Percentiles rank a stretch among this genome's conserved stretches.
Evolutionary conservation across 106 monocot species (phyloP).

Genomic region (Apostasia shenzhenica): DNA sequence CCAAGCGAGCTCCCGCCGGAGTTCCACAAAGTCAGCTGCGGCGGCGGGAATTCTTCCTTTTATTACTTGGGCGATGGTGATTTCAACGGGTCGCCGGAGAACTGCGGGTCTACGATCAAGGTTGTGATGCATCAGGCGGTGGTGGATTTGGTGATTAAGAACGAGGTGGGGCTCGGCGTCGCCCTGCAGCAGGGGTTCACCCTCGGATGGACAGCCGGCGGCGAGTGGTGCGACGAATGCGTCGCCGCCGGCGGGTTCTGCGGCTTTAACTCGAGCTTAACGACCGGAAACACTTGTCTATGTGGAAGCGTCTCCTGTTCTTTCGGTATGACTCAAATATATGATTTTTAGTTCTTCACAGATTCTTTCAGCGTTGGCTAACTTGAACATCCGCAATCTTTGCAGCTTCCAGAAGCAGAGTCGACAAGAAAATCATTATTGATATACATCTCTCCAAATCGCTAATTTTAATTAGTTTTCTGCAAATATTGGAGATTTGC

Average conservation of each 20-base stretch:
- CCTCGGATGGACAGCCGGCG: background rate
- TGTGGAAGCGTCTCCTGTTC: background rate
- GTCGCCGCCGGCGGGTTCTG: background rate
- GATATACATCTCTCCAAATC: background rate
- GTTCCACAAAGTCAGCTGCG: background rate
- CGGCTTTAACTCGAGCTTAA: background rate
- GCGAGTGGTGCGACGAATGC: conserved; percentile 1
- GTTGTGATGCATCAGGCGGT: conserved; percentile 1
- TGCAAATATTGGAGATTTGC: too few relatives aligned
- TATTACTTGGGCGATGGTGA: background rate
- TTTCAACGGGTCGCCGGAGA: background rate
- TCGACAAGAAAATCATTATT: background rate
- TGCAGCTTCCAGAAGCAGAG: background rate
- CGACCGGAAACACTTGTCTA: background rate
- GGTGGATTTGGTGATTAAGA: background rate
- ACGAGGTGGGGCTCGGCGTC: background rate
- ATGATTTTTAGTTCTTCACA: background rate
- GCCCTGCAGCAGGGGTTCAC: conserved; percentile 2
- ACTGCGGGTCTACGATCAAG: background rate
- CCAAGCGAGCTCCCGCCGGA: background rate
- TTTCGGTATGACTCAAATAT: background rate
- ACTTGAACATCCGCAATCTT: background rate
- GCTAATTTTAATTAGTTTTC: too few relatives aligned
- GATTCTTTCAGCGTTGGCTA: background rate
- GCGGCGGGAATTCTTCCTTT: background rate